A percentile compares a stretch with the other conserved stretches of the same genome.
Evolutionary conservation across 2,329 filamentous ascomycete species (phyloP).

Genomic region (Sclerotiophoma versabilis): DNA sequence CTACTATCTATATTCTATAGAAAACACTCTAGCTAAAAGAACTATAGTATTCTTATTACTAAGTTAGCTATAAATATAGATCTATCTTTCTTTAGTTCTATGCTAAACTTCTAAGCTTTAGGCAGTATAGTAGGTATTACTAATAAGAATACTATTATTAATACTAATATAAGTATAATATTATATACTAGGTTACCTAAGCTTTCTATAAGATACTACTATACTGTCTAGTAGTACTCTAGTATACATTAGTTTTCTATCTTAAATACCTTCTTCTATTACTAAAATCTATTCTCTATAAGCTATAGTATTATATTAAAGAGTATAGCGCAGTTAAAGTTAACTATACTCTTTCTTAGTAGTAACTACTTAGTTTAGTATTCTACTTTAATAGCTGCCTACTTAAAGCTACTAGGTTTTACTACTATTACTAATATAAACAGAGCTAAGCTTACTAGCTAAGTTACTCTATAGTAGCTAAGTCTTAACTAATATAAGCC

Average conservation of each 20-base stretch:
- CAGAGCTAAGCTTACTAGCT: no score
- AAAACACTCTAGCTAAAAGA: no score
- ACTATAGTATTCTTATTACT: no score
- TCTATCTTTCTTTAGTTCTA: background rate
- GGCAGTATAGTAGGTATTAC: no score
- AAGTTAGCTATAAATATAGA: background rate
- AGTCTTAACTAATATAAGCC: no score
- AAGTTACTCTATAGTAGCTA: no score
- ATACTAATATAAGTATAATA: no score
- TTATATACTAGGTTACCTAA: background rate
- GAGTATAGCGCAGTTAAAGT: background rate
- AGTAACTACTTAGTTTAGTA: background rate
- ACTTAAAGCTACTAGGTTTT: background rate
- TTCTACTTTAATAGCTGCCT: background rate
- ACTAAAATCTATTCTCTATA: background rate
- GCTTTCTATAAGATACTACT: background rate
- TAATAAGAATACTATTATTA: no score
- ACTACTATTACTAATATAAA: no score
- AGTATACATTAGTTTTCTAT: background rate
- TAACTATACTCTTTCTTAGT: background rate
- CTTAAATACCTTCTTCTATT: background rate
- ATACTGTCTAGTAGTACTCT: background rate
- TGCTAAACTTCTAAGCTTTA: background rate
- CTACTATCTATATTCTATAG: no score
- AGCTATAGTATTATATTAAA: background rate